Conservation (phyloP, 805 yeast species). For the Danielozyma ontarioensis region DNA sequence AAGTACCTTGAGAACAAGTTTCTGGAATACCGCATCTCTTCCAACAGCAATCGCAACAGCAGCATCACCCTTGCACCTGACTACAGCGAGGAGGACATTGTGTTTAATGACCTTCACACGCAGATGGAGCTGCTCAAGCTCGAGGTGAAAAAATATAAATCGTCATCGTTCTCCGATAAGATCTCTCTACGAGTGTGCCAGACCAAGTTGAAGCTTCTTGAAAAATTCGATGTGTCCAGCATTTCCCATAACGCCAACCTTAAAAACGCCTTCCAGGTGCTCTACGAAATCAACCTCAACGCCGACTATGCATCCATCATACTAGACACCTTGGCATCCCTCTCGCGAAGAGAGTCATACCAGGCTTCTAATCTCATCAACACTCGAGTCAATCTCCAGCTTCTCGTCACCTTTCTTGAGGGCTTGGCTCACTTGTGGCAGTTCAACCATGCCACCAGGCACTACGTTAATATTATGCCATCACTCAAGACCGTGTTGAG, state of each 20-base stretch:
- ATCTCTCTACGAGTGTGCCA: constrained; percentile 8
- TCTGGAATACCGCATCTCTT: constrained; percentile 4
- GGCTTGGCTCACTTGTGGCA: constrained; percentile 6
- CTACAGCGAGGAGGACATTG: constrained; percentile 2
- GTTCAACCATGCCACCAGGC: constrained; percentile 4
- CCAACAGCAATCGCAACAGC: background rate
- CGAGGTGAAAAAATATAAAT: constrained; percentile 9
- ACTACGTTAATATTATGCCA: background rate
- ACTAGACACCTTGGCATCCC: background rate
- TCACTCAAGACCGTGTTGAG: background rate
- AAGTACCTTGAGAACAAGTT: constrained; percentile 14
- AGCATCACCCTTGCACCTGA: background rate
- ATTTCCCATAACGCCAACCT: background rate
- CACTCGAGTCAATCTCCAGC: background rate
- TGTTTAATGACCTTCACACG: background rate
- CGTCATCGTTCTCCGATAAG: constrained; percentile 5
- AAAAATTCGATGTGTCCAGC: background rate
- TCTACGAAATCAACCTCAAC: background rate
- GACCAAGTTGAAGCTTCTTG: constrained; percentile 6
- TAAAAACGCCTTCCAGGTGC: background rate
- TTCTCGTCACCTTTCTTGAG: background rate
- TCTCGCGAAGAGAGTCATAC: background rate
- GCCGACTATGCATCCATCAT: background rate
- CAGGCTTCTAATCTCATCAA: background rate
- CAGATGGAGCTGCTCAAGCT: constrained; percentile 12